Conservation (phyloP, 768 basidiomycete genomes). For the Boletus vermiculosoides region DNA sequence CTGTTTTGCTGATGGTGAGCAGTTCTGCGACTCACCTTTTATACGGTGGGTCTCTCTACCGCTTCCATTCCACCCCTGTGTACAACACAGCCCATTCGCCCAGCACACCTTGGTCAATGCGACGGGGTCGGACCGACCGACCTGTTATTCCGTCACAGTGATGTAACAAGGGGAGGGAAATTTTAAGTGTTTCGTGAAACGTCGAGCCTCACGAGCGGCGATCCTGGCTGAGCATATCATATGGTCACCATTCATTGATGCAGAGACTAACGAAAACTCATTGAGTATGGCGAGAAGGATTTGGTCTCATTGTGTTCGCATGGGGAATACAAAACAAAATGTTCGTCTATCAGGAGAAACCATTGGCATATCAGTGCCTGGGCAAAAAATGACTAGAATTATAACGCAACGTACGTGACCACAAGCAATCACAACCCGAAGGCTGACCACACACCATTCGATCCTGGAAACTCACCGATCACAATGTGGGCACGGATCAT, state of each 20-base stretch:
- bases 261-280: background rate
- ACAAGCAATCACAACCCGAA: too few relatives aligned
- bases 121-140: background rate
- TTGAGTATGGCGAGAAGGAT: background rate
- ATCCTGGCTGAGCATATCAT: background rate
- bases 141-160: background rate
- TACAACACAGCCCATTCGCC: background rate
- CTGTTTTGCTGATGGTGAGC: background rate
- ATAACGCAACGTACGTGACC: background rate
- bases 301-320: background rate
- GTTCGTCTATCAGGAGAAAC: background rate
- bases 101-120: background rate
- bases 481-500: background rate
- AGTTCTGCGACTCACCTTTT: background rate
- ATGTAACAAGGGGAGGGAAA: background rate
- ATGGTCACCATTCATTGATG: background rate
- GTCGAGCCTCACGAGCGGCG: background rate
- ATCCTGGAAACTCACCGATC: background rate
- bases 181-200: background rate
- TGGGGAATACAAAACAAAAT: background rate
- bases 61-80: too few relatives aligned
- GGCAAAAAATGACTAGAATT: background rate
- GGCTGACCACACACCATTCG: background rate
- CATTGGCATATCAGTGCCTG: background rate
- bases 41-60: conserved; percentile 1